These are phyloP conservation scores for Microglena sp. DNA, from an alignment of 139 green algal species.

Conservation along the genomic window DNA sequence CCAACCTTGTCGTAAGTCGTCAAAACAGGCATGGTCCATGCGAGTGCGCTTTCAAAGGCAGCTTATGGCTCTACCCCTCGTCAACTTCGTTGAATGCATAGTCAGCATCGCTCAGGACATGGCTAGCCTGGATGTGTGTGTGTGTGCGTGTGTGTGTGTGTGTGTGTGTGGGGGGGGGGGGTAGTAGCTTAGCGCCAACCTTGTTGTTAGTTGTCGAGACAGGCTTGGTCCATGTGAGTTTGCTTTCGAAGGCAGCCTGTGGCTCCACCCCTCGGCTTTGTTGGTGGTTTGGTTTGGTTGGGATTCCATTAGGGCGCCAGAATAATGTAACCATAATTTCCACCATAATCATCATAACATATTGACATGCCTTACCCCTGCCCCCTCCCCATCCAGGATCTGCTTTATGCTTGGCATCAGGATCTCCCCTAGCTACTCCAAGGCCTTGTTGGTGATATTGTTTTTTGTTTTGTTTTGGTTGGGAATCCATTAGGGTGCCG, in stretches of 20 bases:
- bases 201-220: conserved; percentile 57
- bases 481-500: no score
- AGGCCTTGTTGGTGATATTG: conserved; percentile 33
- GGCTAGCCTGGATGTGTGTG: conserved; percentile 58
- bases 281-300: conserved; percentile 65
- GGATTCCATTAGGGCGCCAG: no score
- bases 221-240: conserved; percentile 52
- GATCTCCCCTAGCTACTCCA: conserved; percentile 62
- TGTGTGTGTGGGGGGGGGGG: background rate
- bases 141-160: background rate
- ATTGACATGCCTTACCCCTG: no score
- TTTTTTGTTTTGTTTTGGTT: no score
- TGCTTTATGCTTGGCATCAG: conserved; percentile 58
- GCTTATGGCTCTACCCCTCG: conserved; percentile 60
- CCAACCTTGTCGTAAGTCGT: conserved; percentile 49
- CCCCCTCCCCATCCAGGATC: conserved; percentile 54
- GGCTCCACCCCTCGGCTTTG: conserved; percentile 61
- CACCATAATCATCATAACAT: no score
- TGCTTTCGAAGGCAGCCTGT: conserved; percentile 47
- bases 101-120: conserved; percentile 55
- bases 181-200: no score
- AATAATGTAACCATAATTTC: no score
- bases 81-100: conserved; percentile 52
- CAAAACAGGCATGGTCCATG: conserved; percentile 64
- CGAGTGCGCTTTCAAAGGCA: conserved; percentile 50